Evolutionary conservation across 2,329 filamentous ascomycete genomes (phyloP).

Genomic region (Venturia asperata): DNA sequence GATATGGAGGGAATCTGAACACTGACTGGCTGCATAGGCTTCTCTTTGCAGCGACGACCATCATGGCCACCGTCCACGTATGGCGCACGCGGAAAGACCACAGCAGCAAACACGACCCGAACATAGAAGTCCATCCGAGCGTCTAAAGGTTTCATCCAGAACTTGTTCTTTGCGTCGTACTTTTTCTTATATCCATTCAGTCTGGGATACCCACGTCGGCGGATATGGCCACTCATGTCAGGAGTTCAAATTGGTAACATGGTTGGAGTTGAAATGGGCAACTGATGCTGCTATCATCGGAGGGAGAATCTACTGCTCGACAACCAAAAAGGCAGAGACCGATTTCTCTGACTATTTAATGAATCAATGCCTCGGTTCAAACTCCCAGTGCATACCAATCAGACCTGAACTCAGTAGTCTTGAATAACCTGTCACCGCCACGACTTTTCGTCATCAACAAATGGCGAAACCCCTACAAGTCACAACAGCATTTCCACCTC

Average conservation of each 20-base stretch:
- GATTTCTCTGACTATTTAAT: neutral
- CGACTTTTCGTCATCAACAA: too few relatives aligned
- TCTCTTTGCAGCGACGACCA: conserved; percentile 45
- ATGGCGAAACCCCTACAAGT: too few relatives aligned
- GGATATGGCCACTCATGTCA: too few relatives aligned
- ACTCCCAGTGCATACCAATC: too few relatives aligned
- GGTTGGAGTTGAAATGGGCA: neutral
- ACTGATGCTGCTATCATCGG: neutral
- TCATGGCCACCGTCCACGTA: conserved; percentile 43
- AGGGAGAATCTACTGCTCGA: neutral
- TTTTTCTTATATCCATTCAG: neutral
- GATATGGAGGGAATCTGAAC: neutral
- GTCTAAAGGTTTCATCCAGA: neutral
- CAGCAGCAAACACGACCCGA: conserved; percentile 29
- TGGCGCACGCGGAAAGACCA: conserved; percentile 34
- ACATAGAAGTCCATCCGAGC: conserved; percentile 20
- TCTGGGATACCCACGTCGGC: neutral
- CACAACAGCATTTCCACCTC: too few relatives aligned
- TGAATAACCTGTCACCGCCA: too few relatives aligned
- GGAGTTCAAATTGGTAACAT: neutral
- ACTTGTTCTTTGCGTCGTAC: too few relatives aligned
- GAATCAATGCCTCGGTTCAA: neutral
- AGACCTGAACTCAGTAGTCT: too few relatives aligned
- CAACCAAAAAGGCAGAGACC: neutral
- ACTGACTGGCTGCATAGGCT: conserved; percentile 33